Percentiles rank a stretch among this genome's conserved stretches.
These are phyloP conservation scores for Ziziphus jujuba DNA, from an alignment of 306 rosid species.

Conservation along the genomic window DNA sequence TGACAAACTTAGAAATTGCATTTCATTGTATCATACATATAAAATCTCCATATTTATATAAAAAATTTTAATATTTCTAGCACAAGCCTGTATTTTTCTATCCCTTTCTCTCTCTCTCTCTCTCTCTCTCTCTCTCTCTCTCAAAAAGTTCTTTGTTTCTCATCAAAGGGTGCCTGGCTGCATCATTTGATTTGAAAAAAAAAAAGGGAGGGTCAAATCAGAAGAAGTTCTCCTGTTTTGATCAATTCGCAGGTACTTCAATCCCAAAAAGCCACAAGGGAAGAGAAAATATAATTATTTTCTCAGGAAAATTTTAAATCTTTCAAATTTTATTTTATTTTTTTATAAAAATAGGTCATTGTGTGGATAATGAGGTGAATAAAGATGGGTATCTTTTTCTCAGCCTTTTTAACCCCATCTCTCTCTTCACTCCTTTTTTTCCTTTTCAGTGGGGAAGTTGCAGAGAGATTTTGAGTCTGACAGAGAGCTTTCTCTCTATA, in stretches of 20 bases:
- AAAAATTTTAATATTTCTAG: slow-evolving; percentile 16
- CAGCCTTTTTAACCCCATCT: slow-evolving; percentile 47
- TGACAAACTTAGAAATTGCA: slow-evolving; percentile 42
- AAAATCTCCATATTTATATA: neutral
- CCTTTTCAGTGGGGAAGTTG: slow-evolving; percentile 54
- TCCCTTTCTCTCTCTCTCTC: too few relatives aligned
- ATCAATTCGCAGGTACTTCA: slow-evolving; percentile 76
- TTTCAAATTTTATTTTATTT: neutral
- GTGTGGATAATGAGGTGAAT: slow-evolving; percentile 64
- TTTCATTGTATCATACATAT: slow-evolving; percentile 11
- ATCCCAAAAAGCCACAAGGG: slow-evolving; percentile 28
- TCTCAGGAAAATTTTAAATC: neutral
- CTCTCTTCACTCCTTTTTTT: slow-evolving; percentile 35
- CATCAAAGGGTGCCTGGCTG: slow-evolving; percentile 45
- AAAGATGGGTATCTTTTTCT: slow-evolving; percentile 75
- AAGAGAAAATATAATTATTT: slow-evolving; percentile 16
- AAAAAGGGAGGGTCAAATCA: slow-evolving; percentile 81
- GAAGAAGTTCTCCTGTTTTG: slow-evolving; percentile 46
- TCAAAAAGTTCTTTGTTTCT: slow-evolving; percentile 45
- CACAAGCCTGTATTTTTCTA: slow-evolving; percentile 22
- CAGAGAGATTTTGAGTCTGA: slow-evolving; percentile 84
- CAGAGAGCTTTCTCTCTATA: slow-evolving; percentile 42
- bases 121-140: slow-evolving; percentile 35
- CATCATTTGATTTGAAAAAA: slow-evolving; percentile 59
- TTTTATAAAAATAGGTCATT: slow-evolving; percentile 13